Percentiles rank a stretch among this genome's conserved stretches.
phyloP scores from a whole-genome alignment of 78 protist genomes.

The Chrysochromulina parva region DNA sequence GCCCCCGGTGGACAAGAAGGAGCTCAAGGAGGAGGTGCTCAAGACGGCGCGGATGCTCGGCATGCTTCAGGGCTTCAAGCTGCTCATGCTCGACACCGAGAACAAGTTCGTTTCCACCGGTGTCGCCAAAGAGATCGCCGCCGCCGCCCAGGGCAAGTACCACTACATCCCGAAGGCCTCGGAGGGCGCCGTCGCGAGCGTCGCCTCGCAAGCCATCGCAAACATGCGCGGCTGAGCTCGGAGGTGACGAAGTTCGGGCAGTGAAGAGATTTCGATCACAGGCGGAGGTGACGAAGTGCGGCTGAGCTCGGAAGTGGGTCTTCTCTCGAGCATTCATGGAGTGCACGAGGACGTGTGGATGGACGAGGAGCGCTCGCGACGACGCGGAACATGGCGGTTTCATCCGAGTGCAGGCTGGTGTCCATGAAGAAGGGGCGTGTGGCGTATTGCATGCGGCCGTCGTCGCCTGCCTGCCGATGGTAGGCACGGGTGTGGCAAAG shows the following conservation, averaged over 20 bases:
- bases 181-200: not conserved
- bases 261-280: not conserved
- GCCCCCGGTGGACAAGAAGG: conserved; percentile 13
- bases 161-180: conserved; percentile 42
- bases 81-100: conserved; percentile 31
- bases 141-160: conserved; percentile 16
- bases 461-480: no score
- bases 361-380: no score
- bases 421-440: not conserved
- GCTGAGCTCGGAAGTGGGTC: no score
- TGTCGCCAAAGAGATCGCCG: conserved; percentile 4
- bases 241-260: not conserved
- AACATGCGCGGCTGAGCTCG: not conserved
- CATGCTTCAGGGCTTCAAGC: not conserved
- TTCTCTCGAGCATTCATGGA: no score
- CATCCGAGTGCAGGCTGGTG: not conserved
- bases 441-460: no score
- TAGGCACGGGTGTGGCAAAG: no score
- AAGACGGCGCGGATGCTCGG: conserved; percentile 21
- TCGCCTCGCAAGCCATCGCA: conserved; percentile 4
- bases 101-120: conserved; percentile 24
- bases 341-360: no score
- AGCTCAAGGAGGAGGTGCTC: conserved; percentile 48
- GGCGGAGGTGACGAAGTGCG: not conserved
- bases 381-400: no score